Evolutionary conservation across 805 yeast genomes (phyloP).

Genomic region (Yarrowia phangngaensis): DNA sequence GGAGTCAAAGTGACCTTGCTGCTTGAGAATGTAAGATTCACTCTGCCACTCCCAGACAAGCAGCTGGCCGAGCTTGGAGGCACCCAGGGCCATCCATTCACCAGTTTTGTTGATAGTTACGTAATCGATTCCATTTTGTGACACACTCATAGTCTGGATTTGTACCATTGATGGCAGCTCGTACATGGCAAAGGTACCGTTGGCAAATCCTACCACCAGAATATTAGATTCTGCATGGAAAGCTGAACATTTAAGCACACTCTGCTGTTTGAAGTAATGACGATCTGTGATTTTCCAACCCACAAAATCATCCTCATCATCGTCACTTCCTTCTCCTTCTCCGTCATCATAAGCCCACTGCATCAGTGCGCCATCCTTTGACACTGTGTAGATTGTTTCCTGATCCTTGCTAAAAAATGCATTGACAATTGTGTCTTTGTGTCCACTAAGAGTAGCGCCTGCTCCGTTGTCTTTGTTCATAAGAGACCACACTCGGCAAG

Average conservation of each 20-base stretch:
- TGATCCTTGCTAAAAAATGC: conserved; percentile 88
- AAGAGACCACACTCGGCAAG: conserved; percentile 79
- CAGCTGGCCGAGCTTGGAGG: conserved; percentile 84
- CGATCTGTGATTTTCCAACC: conserved; percentile 83
- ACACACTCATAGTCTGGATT: conserved; percentile 85
- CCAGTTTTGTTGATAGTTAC: conserved; percentile 78
- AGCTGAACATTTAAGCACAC: conserved; percentile 72
- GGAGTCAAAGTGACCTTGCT: conserved; percentile 95
- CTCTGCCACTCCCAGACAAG: conserved; percentile 98
- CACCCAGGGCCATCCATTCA: conserved; percentile 97
- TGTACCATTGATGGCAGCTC: conserved; percentile 77
- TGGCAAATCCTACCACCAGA: conserved; percentile 81
- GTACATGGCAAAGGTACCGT: conserved; percentile 87
- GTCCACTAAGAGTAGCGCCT: conserved; percentile 86
- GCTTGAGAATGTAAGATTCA: conserved; percentile 89
- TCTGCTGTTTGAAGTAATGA: conserved; percentile 64
- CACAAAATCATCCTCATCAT: conserved; percentile 40
- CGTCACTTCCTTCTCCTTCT: conserved; percentile 45
- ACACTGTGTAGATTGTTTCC: conserved; percentile 83
- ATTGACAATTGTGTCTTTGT: conserved; percentile 77
- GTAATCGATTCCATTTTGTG: conserved; percentile 81
- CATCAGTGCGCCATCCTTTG: conserved; percentile 92
- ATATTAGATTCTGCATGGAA: conserved; percentile 71
- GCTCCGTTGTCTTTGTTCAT: conserved; percentile 66
- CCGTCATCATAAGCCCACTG: conserved; percentile 80